These are phyloP conservation scores for Pleomassaria siparia DNA, from an alignment of 2,329 filamentous ascomycete genomes.

Conservation along the genomic window DNA sequence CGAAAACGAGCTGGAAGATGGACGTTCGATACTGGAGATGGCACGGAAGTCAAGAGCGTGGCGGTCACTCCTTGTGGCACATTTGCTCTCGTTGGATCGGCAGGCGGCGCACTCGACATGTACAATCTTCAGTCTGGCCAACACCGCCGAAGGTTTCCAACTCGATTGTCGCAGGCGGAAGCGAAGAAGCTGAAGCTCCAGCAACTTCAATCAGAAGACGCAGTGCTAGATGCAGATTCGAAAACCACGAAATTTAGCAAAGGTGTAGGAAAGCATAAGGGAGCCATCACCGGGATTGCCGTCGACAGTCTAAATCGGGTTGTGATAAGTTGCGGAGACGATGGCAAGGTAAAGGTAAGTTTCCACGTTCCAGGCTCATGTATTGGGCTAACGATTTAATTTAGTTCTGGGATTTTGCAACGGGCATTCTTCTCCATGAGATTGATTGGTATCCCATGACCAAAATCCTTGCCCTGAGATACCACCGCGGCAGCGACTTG, in stretches of 20 bases:
- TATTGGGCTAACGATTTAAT: constrained; percentile 14
- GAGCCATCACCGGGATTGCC: constrained; percentile 80
- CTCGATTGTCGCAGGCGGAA: constrained; percentile 74
- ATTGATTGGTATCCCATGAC: constrained; percentile 82
- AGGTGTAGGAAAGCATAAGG: constrained; percentile 72
- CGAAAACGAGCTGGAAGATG: constrained; percentile 89
- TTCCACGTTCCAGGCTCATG: background rate
- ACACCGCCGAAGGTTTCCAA: constrained; percentile 85
- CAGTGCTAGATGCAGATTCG: constrained; percentile 49
- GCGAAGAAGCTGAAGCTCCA: constrained; percentile 72
- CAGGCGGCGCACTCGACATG: constrained; percentile 83
- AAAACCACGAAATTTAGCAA: constrained; percentile 45
- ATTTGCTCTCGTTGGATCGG: constrained; percentile 87
- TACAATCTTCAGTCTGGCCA: constrained; percentile 94
- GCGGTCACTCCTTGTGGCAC: constrained; percentile 89
- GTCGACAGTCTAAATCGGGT: constrained; percentile 87
- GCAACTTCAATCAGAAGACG: constrained; percentile 60
- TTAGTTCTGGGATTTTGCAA: constrained; percentile 90
- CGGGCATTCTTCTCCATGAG: constrained; percentile 75
- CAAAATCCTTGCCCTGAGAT: constrained; percentile 73
- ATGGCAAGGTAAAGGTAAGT: constrained; percentile 79
- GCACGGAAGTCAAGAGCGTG: constrained; percentile 77
- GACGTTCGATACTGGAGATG: constrained; percentile 86
- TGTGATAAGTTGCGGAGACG: constrained; percentile 82
- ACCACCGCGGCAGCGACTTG: constrained; percentile 81